These are phyloP conservation scores for Hirschfeldia incana DNA, from an alignment of 345 rosid genomes.

Conservation along the genomic window DNA sequence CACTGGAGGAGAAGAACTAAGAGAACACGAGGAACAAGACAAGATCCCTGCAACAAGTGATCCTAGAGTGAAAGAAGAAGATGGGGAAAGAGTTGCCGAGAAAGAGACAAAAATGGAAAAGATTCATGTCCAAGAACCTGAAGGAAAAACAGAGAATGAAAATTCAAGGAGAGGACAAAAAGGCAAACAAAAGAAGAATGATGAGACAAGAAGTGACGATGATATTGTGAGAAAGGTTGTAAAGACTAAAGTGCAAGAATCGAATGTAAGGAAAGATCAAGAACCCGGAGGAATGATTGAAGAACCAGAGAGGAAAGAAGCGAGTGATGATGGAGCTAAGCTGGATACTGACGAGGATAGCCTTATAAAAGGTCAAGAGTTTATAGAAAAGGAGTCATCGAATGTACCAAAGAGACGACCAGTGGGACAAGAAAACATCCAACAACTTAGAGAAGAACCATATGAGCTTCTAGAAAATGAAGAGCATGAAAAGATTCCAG, in stretches of 20 bases:
- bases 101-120: not conserved
- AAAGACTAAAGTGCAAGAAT: conserved; percentile 8
- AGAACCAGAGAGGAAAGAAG: not conserved
- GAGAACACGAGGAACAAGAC: conserved; percentile 4
- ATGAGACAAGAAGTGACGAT: conserved; percentile 3
- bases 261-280: not conserved
- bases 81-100: not conserved
- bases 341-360: conserved; percentile 4
- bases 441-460: conserved; percentile 13
- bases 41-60: not conserved
- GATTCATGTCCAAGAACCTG: not conserved
- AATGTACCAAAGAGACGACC: conserved; percentile 5
- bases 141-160: conserved; percentile 9
- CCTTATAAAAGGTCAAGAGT: not conserved
- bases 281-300: not conserved
- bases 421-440: conserved; percentile 15
- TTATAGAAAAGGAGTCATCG: conserved; percentile 1
- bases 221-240: not conserved
- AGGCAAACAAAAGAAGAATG: not conserved
- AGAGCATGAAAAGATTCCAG: not conserved
- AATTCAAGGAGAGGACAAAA: not conserved
- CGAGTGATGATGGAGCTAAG: not conserved
- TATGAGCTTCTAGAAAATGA: not conserved
- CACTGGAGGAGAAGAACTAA: conserved; percentile 1
- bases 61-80: not conserved